A percentile compares a stretch with the other conserved stretches of the same genome.
Conservation (phyloP, 106 monocot species). For the Alisma plantagoaquatica region DNA sequence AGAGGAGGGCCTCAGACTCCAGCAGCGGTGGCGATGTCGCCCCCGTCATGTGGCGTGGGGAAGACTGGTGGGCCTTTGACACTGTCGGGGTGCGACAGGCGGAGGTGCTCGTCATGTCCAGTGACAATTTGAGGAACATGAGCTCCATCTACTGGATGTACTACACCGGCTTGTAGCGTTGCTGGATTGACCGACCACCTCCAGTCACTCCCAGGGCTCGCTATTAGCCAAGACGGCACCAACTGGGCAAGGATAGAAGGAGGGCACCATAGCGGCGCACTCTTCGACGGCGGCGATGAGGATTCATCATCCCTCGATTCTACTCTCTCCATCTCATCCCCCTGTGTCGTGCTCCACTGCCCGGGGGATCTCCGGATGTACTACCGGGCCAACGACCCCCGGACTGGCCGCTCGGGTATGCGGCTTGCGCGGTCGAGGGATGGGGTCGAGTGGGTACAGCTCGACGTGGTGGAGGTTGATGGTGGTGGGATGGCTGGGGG, state of each 20-base stretch:
- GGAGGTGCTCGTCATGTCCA: constrained; percentile 30
- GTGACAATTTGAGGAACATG: constrained; percentile 18
- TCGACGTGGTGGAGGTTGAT: constrained; percentile 23
- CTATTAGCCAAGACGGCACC: constrained; percentile 51
- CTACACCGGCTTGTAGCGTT: constrained; percentile 34
- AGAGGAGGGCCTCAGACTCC: constrained; percentile 5
- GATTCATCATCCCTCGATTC: constrained; percentile 26
- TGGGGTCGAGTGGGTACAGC: constrained; percentile 36
- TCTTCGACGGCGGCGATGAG: constrained; percentile 32
- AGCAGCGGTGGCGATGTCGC: constrained; percentile 1
- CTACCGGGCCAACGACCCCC: constrained; percentile 34
- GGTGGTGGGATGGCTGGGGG: constrained; percentile 21
- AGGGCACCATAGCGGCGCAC: constrained; percentile 52
- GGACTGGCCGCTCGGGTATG: constrained; percentile 10
- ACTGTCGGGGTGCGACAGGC: constrained; percentile 20
- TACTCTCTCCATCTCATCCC: constrained; percentile 17
- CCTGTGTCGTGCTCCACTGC: constrained; percentile 32
- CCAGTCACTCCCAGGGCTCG: constrained; percentile 24
- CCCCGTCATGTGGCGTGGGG: constrained; percentile 10
- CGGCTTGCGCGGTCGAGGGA: constrained; percentile 47
- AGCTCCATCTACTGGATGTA: constrained; percentile 47
- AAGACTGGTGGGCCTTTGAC: constrained; percentile 46
- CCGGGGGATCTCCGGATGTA: constrained; percentile 43
- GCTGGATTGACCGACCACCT: background rate
- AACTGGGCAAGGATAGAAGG: constrained; percentile 53